Evolutionary conservation across 768 basidiomycete genomes (phyloP), one percentile per base, ranked within the genome.

Genomic region (Mycena leptocephala): DNA sequence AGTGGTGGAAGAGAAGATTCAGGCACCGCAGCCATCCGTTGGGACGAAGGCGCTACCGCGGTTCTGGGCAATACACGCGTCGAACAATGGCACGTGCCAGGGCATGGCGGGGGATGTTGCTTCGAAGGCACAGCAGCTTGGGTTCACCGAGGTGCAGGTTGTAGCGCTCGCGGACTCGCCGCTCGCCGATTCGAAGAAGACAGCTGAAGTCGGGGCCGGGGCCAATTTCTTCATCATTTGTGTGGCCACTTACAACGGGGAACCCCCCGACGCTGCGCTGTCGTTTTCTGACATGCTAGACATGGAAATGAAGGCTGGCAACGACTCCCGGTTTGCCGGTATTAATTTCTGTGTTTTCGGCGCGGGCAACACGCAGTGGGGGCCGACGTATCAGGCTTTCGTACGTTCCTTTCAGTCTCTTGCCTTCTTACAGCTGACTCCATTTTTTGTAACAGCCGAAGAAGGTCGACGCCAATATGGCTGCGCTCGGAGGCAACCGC

Each of bases 171-270:
- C 33, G 14, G 76, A 77, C 64, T 77, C 76, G 2, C 76, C 76
- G 1, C 68, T 77, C 14, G 67, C 72, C 26, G 56, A 70, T 55
- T 2, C 62, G 3, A 32, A n/a, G 10, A 58, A 43, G 43, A 77
- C 76, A 0, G 62, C 26, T 3, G 68, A 69, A 2, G 51, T 70
- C 18, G 72, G 20, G 2, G 67, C 55, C 13, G 76, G 68, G 6
- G 41, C 72, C 13, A 77, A 77, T 43, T 72, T 77, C 24, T 77
- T 77, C 46, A 4, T 77, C 7, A 48, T 77, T 28, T 77, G 48
- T 35, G 76, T 77, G n/a, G 61, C 76, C 37, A 77, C 76, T 33
- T 77, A 77, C 37, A 77, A 77, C 26, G 76, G 76, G 62, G 76
- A 77, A 58, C 76, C 76, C 0, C 76, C 76, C 2, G 76, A 74